Evolutionary conservation across 2,329 filamentous ascomycete genomes (phyloP).

Genomic region (Aspergillus jensenii): DNA sequence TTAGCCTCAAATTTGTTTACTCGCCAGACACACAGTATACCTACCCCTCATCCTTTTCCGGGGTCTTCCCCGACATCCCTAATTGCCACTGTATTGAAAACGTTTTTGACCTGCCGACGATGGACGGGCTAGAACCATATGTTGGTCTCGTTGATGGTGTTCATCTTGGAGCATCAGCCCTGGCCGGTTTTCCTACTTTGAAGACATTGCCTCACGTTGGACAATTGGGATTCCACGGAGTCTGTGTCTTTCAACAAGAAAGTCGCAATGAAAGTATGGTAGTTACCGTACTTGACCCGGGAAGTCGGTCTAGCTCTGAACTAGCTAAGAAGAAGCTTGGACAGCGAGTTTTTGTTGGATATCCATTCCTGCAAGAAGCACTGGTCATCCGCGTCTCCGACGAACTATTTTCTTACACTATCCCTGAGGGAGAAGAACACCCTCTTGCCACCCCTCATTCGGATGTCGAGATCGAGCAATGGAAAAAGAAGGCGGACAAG

Average conservation of each 20-base stretch:
- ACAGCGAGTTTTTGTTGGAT: slow-evolving; percentile 84
- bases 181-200: slow-evolving; percentile 90
- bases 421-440: slow-evolving; percentile 65
- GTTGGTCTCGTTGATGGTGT: slow-evolving; percentile 82
- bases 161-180: slow-evolving; percentile 75
- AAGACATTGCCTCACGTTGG: slow-evolving; percentile 83
- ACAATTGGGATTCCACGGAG: slow-evolving; percentile 78
- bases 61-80: slow-evolving; percentile 84
- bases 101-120: slow-evolving; percentile 88
- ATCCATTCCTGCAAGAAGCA: slow-evolving; percentile 92
- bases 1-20: slow-evolving; percentile 90
- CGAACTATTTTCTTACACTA: slow-evolving; percentile 84
- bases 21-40: slow-evolving; percentile 72
- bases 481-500: slow-evolving; percentile 76
- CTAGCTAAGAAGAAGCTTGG: slow-evolving; percentile 78
- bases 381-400: slow-evolving; percentile 87
- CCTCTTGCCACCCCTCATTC: slow-evolving; percentile 70
- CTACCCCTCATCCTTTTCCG: slow-evolving; percentile 84
- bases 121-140: slow-evolving; percentile 84
- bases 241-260: slow-evolving; percentile 93
- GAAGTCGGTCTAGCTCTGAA: slow-evolving; percentile 67
- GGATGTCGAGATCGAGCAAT: slow-evolving; percentile 75
- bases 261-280: slow-evolving; percentile 97
- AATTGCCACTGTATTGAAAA: slow-evolving; percentile 93
- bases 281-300: slow-evolving; percentile 75